These are phyloP conservation scores for Suillus subaureus DNA, from an alignment of 768 basidiomycete species.

Conservation along the genomic window DNA sequence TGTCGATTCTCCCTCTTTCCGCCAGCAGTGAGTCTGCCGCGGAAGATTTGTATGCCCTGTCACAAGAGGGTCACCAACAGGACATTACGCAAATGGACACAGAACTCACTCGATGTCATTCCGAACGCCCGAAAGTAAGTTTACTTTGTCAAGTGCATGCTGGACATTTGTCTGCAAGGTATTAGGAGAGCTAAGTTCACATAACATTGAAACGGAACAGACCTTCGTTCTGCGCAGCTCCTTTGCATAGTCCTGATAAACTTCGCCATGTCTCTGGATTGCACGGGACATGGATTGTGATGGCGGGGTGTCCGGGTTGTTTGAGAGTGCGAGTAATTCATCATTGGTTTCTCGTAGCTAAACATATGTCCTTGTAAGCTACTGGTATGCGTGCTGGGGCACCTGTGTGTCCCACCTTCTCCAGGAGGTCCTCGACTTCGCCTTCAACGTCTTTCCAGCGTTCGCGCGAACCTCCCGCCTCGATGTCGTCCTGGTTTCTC, in stretches of 20 bases:
- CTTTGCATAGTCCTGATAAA: conserved; percentile 83
- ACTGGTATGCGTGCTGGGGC: neutral
- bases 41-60: conserved; percentile 88
- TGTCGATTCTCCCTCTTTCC: conserved; percentile 89
- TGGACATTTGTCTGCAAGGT: conserved; percentile 71
- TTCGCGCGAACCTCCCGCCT: conserved; percentile 68
- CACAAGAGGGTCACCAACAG: neutral
- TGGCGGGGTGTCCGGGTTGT: conserved; percentile 65
- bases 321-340: conserved; percentile 67
- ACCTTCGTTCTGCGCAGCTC: conserved; percentile 91
- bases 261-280: conserved; percentile 88
- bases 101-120: conserved; percentile 89
- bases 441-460: conserved; percentile 83
- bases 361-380: conserved; percentile 11
- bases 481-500: conserved; percentile 56
- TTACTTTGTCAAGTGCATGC: conserved; percentile 82
- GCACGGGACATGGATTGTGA: conserved; percentile 87
- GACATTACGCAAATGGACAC: neutral
- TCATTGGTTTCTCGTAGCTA: conserved; percentile 90
- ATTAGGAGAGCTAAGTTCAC: conserved; percentile 5
- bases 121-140: conserved; percentile 85
- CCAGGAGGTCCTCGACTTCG: conserved; percentile 83
- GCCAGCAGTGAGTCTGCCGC: conserved; percentile 84
- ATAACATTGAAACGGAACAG: neutral
- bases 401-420: conserved; percentile 57